Conservation (phyloP, 1,139 yeast genomes). For the Hanseniaspora sp. region DNA sequence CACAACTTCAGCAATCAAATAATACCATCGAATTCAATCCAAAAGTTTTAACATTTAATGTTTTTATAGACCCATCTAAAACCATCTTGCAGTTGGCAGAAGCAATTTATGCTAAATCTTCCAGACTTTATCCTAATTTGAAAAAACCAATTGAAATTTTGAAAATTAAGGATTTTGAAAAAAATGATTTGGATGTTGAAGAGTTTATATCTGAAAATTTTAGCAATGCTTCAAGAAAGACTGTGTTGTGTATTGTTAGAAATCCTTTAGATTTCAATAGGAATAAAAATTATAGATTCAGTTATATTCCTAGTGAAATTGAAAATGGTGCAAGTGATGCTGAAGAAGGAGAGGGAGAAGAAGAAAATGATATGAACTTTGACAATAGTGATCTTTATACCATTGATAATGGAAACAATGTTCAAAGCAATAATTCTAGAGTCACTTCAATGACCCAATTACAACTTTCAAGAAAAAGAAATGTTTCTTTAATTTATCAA, state of each 20-base stretch:
- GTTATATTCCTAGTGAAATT: constrained; percentile 3
- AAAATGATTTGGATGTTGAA: constrained; percentile 71
- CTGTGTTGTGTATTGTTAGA: constrained; percentile 44
- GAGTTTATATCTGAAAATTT: constrained; percentile 54
- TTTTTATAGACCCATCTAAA: constrained; percentile 42
- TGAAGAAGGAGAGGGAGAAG: not conserved
- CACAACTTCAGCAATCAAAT: not conserved
- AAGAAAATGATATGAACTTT: not conserved
- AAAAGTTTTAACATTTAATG: constrained; percentile 40
- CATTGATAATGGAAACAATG: not conserved
- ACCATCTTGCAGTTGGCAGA: constrained; percentile 39
- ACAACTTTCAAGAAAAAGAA: constrained; percentile 16
- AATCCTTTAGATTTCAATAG: constrained; percentile 29
- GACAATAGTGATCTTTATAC: constrained; percentile 2
- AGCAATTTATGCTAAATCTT: constrained; percentile 43
- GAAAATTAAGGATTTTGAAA: constrained; percentile 50
- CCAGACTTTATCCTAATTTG: constrained; percentile 48
- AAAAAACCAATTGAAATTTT: constrained; percentile 43
- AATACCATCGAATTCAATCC: constrained; percentile 9
- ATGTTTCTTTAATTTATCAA: constrained; percentile 10
- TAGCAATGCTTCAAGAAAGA: constrained; percentile 32
- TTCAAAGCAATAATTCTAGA: not conserved
- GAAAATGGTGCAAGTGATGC: constrained; percentile 17
- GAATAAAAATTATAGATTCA: constrained; percentile 1
- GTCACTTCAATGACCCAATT: constrained; percentile 12